A percentile compares a stretch with the other conserved stretches of the same genome.
phyloP scores from a whole-genome alignment of 768 basidiomycete genomes.

The Phaeotremella skinneri region DNA sequence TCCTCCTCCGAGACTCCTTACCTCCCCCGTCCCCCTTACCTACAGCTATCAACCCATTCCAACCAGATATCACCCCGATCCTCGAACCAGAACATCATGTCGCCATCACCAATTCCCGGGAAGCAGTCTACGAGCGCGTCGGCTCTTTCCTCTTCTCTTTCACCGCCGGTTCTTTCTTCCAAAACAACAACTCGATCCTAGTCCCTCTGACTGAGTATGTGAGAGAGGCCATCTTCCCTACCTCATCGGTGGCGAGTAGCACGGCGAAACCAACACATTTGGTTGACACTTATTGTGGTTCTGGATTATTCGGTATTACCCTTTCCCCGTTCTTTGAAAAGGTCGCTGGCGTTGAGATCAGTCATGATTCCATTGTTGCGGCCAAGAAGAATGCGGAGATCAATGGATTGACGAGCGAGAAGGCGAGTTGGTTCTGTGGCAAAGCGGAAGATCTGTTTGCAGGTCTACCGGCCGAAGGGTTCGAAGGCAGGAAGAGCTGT shows the following conservation, averaged over 20 bases:
- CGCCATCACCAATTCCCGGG: slow-evolving; percentile 80
- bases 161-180: slow-evolving; percentile 81
- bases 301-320: slow-evolving; percentile 44
- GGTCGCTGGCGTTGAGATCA: slow-evolving; percentile 86
- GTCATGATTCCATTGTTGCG: slow-evolving; percentile 33
- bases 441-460: slow-evolving; percentile 83
- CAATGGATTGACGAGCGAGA: slow-evolving; percentile 57
- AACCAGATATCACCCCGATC: slow-evolving; percentile 1
- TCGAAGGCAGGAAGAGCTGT: slow-evolving; percentile 46
- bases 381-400: slow-evolving; percentile 54
- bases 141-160: slow-evolving; percentile 67
- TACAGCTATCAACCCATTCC: slow-evolving; percentile 17
- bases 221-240: slow-evolving; percentile 55
- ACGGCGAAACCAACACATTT: slow-evolving; percentile 66
- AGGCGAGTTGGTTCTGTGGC: slow-evolving; percentile 59
- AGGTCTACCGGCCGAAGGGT: slow-evolving; percentile 35
- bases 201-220: slow-evolving; percentile 81
- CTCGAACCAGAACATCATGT: slow-evolving; percentile 57
- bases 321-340: slow-evolving; percentile 70
- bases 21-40: slow-evolving; percentile 29
- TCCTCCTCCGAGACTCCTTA: slow-evolving; percentile 84
- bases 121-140: slow-evolving; percentile 76
- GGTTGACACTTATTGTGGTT: slow-evolving; percentile 83
- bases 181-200: slow-evolving; percentile 94
- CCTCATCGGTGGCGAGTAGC: slow-evolving; percentile 6